Base-by-base conservation (phyloP, 257 asterid species). In the Solanum paucissectum region DNA sequence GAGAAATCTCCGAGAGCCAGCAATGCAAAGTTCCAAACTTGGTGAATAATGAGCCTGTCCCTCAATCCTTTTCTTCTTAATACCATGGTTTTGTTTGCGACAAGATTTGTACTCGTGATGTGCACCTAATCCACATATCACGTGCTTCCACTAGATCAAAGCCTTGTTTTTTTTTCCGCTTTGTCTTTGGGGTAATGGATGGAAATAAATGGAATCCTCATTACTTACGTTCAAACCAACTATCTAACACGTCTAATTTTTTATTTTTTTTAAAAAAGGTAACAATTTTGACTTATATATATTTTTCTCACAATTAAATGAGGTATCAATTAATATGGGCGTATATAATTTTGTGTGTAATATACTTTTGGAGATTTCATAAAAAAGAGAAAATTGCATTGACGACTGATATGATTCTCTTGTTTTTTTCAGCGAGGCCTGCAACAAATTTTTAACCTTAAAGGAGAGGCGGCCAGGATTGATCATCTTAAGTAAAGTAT, bases 391-490 rank as follows among this genome's bases (percentile, higher is more conserved):
- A 81, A 27, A 3, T 77, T 42, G 37, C 10, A 18, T 25, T 42
- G 37, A 81, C 18, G 18, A 49, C 25, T 46, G 27, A 46, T 42
- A 29, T 5, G 42, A 32, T 44, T 46, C 3, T 29, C 12, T 29
- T 81, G 29, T 3, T 81, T n/a, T 20, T 85, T 87, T 77, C 95
- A 96, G 99, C 37, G 98, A 94, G 87, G 99, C 98, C n/a, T 96
- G 99, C 92, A 83, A 91, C 83, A 96, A 93, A 88, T 95, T 91
- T 91, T 86, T 92, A 77, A 90, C 94, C 5, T 89, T 96, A 82
- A 90, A 94, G 60, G 93, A 95, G 89, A 94, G 92, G 88, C 92
- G 95, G 85, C 93, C 93, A 5, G 92, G 92, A 85, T 89, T 96
- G 89, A 90, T 93, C 90, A 90, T 87, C 83, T 91, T 90, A 89